phyloP scores from a whole-genome alignment of 2,329 filamentous ascomycete species.

The Xenosphaeropsis pyriputrescens region DNA sequence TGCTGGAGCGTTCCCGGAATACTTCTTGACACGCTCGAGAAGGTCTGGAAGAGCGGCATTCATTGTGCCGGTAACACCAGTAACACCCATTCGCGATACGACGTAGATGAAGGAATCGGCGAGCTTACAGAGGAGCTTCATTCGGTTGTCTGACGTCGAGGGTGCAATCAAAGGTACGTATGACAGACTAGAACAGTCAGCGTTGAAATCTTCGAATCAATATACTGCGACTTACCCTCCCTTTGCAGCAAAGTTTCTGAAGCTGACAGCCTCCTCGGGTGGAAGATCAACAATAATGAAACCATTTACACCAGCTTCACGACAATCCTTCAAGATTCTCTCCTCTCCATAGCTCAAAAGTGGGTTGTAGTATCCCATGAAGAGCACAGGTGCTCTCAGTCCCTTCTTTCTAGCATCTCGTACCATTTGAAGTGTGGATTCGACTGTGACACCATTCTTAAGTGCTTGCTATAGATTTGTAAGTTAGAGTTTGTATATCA shows the following conservation, averaged over 20 bases:
- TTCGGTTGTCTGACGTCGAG: slow-evolving; percentile 78
- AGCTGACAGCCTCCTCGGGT: slow-evolving; percentile 87
- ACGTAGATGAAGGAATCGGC: slow-evolving; percentile 99
- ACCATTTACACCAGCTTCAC: slow-evolving; percentile 75
- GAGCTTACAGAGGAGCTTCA: slow-evolving; percentile 92
- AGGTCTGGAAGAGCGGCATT: slow-evolving; percentile 72
- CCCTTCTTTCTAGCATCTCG: slow-evolving; percentile 65
- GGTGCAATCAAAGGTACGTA: slow-evolving; percentile 97
- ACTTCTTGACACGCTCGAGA: slow-evolving; percentile 74
- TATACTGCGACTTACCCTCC: slow-evolving; percentile 41
- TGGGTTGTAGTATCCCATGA: slow-evolving; percentile 99
- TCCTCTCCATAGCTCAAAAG: slow-evolving; percentile 91
- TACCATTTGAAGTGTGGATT: slow-evolving; percentile 69
- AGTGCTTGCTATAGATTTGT: slow-evolving; percentile 44
- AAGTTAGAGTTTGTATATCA: slow-evolving; percentile 3
- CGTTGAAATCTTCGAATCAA: not conserved
- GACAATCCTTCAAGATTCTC: slow-evolving; percentile 69
- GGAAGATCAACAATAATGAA: slow-evolving; percentile 96
- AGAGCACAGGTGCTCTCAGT: slow-evolving; percentile 66
- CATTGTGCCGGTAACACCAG: slow-evolving; percentile 72
- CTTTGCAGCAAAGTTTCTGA: slow-evolving; percentile 69
- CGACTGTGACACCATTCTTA: slow-evolving; percentile 74
- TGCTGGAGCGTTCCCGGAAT: slow-evolving; percentile 79
- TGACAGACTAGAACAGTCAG: slow-evolving; percentile 45
- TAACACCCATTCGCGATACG: slow-evolving; percentile 93